Base-by-base conservation (phyloP, 2,329 filamentous ascomycete genomes). In the Alternaria hordeiaustralica region DNA sequence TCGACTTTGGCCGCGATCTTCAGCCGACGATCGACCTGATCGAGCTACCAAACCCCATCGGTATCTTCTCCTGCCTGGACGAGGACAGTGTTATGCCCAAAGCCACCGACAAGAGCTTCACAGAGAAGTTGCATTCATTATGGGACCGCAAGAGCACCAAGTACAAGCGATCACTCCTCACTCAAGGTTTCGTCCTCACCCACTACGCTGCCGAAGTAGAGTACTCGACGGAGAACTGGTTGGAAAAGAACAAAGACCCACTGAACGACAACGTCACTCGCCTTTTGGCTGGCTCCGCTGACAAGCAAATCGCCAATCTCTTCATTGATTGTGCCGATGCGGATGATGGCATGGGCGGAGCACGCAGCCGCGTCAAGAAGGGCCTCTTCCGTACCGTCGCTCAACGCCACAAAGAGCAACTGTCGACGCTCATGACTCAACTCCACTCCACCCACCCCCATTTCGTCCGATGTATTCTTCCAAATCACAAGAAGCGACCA, bases 21-120 rank as follows among this genome's bases (percentile, higher is more conserved):
- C 96, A 99, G 78, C 96, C 96, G 0, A 99, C 96, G 0, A 99
- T 99, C 71, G 96, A 99, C 74, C 86, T 99, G 47, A 99, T 99
- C 67, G 96, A 99, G 80, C 81, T 99, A 33, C 88, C 96, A 0
- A 99, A 99, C 71, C 96, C 96, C 0, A 99, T 99, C 61, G 96
- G 96, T 84, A 97, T 99, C 73, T 99, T 99, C 80, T 98, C 96
- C 0, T 99, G 96, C 75, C 85, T 99, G 15, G 96, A 99, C 71
- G 96, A 99, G 81, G 96, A 99, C 81, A 96, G 91, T 51, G 96
- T 99, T 30, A 99, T 99, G 96, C 96, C 96, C 30, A 99, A 98
- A 81, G 96, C 96, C 4, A 97, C 95, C 1, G 96, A 99, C 80
- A 95, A 92, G 80, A 93, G 92, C 8, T 99, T 99, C 75, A 98